Base-by-base conservation (phyloP, 768 basidiomycete genomes). In the Collybiopsis luxurians region DNA sequence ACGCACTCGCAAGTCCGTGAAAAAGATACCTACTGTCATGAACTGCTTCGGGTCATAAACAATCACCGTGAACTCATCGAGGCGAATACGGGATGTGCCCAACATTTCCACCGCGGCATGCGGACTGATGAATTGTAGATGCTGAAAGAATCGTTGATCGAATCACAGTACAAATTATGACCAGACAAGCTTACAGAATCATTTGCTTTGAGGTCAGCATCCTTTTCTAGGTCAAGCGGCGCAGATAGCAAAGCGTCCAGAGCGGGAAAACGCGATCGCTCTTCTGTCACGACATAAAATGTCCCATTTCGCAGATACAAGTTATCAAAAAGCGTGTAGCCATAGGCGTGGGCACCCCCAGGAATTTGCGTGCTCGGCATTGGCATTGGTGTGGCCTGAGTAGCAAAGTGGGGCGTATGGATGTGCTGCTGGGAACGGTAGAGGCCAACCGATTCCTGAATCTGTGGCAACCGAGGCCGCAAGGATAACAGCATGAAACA, bases 241-340 rank as follows among this genome's bases (percentile, higher is more conserved):
- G 51, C 44, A 9, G 73, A 66, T 12, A 76, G 60, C 62, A 89
- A 77, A 50, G 78, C 61, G 26, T 71, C 65, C 57, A 72, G 66
- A 4, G 72, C 70, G 9, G 85, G 85, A 57, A 83, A 83, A 12
- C 67, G 63, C 4, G 61, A 55, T 6, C 56, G 57, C 42, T 72
- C 65, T 4, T 57, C 43, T 4, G 87, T 82, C 50, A 92, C 76
- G 56, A 89, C 75, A 64, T 81, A 85, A 59, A 91, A 79, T 1
- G 86, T 90, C 21, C 88, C 87, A 60, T 88, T 85, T 53, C 81
- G 76, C 68, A 91, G 79, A 70, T 92, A 90, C 4, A 93, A 68
- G 58, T 87, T 80, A 50, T 84, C 82, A 60, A 91, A 83, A 38
- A 90, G 70, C 0, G 88, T 90, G 81, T 89, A 92, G n/a, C 90